Evolutionary conservation across 768 basidiomycete genomes (phyloP).

Genomic region (Trametes elegans): DNA sequence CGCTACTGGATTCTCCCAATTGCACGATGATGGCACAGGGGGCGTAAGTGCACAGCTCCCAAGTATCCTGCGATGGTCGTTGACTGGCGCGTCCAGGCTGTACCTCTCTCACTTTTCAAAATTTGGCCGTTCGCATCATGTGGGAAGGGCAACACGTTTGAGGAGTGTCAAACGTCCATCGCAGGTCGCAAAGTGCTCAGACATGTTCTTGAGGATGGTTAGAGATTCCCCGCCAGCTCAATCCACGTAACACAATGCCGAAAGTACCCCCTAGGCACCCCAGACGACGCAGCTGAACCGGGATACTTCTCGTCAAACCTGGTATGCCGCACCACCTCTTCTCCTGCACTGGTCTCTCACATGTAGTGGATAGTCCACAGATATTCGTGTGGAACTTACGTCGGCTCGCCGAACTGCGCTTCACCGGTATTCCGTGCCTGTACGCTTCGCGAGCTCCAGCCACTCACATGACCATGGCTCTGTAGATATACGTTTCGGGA

Average conservation of each 20-base stretch:
- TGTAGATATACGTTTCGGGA: slow-evolving; percentile 31
- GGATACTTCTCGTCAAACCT: slow-evolving; percentile 67
- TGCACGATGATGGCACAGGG: slow-evolving; percentile 64
- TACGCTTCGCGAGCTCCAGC: not conserved
- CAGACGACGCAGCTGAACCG: slow-evolving; percentile 61
- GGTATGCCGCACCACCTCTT: slow-evolving; percentile 43
- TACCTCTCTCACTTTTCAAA: slow-evolving; percentile 62
- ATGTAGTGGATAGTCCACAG: slow-evolving; percentile 43
- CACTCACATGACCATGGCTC: slow-evolving; percentile 30
- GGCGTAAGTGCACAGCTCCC: slow-evolving; percentile 38
- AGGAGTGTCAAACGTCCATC: slow-evolving; percentile 50
- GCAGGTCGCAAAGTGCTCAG: slow-evolving; percentile 44
- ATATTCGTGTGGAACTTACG: slow-evolving; percentile 57
- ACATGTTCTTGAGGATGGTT: slow-evolving; percentile 51
- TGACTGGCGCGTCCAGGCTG: slow-evolving; percentile 11
- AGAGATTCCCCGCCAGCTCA: not conserved
- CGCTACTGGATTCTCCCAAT: slow-evolving; percentile 58
- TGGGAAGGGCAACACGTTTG: slow-evolving; percentile 35
- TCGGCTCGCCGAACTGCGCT: slow-evolving; percentile 57
- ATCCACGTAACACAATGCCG: not conserved
- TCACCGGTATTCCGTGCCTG: slow-evolving; percentile 47
- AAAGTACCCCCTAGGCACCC: slow-evolving; percentile 40
- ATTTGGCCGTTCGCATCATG: slow-evolving; percentile 54
- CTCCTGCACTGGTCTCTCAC: too few species aligned
- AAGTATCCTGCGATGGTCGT: too few species aligned